A percentile compares a stretch with the other conserved stretches of the same genome.
phyloP scores from a whole-genome alignment of 208 protist species.

The Trypanosoma cruzi region DNA sequence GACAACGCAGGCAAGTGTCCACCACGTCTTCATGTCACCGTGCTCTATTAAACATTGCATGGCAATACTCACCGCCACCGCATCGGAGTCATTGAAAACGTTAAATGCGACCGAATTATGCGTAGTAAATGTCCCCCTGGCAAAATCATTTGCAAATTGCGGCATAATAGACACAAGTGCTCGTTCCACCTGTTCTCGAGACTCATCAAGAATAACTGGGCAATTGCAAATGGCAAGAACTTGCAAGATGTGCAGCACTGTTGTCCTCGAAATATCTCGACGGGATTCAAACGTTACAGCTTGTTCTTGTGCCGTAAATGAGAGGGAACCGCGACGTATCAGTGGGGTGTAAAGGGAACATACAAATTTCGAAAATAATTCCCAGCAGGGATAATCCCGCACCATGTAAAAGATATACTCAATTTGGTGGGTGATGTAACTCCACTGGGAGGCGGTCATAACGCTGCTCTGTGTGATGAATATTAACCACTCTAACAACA shows the following conservation, averaged over 20 bases:
- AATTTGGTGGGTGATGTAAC: conserved; percentile 43
- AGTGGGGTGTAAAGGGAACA: conserved; percentile 47
- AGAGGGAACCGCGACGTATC: conserved; percentile 40
- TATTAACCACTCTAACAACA: conserved; percentile 68
- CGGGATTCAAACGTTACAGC: conserved; percentile 48
- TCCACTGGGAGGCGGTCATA: conserved; percentile 68
- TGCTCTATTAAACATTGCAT: conserved; percentile 21
- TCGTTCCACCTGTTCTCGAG: conserved; percentile 42
- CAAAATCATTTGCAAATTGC: not conserved
- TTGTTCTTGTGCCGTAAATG: conserved; percentile 57
- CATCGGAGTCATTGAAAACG: conserved; percentile 2
- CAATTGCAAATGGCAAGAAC: conserved; percentile 57
- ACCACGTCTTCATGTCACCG: conserved; percentile 29
- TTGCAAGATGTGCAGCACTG: conserved; percentile 53
- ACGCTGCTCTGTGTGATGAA: conserved; percentile 35
- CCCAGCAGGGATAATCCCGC: conserved; percentile 51
- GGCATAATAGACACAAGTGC: conserved; percentile 23
- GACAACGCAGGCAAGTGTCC: conserved; percentile 21
- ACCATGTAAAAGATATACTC: conserved; percentile 47
- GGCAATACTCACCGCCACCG: conserved; percentile 12
- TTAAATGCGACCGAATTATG: not conserved
- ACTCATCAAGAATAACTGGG: conserved; percentile 39
- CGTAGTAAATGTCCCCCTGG: not conserved
- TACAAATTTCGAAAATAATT: conserved; percentile 47
- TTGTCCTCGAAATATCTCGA: conserved; percentile 39